These are phyloP conservation scores for Boletellus ananiceps DNA, from an alignment of 768 basidiomycete species.

Conservation along the genomic window DNA sequence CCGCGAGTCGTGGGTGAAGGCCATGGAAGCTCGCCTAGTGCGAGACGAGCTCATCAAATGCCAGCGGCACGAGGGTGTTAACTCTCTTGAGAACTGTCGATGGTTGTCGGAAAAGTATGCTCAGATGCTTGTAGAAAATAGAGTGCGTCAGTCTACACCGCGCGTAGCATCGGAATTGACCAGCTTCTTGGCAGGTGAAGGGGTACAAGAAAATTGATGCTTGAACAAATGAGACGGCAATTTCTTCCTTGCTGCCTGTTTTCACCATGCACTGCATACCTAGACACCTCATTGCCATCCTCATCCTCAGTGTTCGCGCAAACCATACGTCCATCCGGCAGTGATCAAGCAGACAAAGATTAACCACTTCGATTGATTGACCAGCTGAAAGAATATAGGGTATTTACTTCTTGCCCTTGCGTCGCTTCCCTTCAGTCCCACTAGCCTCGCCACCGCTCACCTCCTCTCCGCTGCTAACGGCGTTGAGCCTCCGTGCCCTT, in stretches of 20 bases:
- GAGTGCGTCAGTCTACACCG: constrained; percentile 45
- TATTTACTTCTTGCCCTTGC: constrained; percentile 47
- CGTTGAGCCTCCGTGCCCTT: constrained; percentile 46
- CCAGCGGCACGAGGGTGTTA: constrained; percentile 86
- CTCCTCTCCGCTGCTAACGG: constrained; percentile 59
- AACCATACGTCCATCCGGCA: constrained; percentile 8
- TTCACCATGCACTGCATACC: neutral
- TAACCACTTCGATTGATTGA: constrained; percentile 1
- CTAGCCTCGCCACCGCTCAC: constrained; percentile 63
- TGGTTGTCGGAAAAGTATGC: constrained; percentile 82
- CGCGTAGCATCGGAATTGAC: constrained; percentile 1
- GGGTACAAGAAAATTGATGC: constrained; percentile 80
- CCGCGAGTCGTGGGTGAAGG: constrained; percentile 90
- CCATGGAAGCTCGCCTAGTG: constrained; percentile 90
- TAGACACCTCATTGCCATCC: neutral
- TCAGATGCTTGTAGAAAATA: constrained; percentile 71
- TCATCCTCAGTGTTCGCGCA: neutral
- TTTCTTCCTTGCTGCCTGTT: neutral
- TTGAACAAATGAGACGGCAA: constrained; percentile 15
- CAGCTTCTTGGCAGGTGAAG: constrained; percentile 56
- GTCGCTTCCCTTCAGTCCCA: constrained; percentile 46
- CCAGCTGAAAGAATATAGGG: neutral
- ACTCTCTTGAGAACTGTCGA: constrained; percentile 85
- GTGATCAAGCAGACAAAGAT: neutral
- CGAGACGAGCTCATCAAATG: constrained; percentile 87